A percentile compares a stretch with the other conserved stretches of the same genome.
Evolutionary conservation across 2,329 filamentous ascomycete genomes (phyloP).

Genomic region (Trichoderma atroviride): DNA sequence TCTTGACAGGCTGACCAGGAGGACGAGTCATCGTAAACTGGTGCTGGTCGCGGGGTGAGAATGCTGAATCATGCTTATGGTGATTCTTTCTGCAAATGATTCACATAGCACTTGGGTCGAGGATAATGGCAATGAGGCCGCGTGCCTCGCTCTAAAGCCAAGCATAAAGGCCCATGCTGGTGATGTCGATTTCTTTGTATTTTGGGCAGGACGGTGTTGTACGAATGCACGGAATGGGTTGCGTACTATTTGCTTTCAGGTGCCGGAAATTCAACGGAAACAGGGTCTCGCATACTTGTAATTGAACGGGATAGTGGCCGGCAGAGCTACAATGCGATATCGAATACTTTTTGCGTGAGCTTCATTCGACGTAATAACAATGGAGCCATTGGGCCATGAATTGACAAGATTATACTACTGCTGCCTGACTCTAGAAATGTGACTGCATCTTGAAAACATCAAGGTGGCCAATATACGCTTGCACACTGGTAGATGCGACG

Average conservation of each 20-base stretch:
- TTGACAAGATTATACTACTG: constrained; percentile 14
- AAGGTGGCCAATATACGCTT: neutral
- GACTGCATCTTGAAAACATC: neutral
- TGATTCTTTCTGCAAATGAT: constrained; percentile 21
- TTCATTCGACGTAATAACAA: constrained; percentile 22
- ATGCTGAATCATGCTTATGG: constrained; percentile 12
- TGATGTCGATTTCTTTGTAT: constrained; percentile 39
- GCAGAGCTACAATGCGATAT: constrained; percentile 32
- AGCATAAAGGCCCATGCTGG: constrained; percentile 24
- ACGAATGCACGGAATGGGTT: constrained; percentile 47
- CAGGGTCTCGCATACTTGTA: constrained; percentile 39
- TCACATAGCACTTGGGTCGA: constrained; percentile 13
- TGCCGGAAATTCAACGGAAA: constrained; percentile 40
- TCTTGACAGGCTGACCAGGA: constrained; percentile 30
- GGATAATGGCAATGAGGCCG: constrained; percentile 9
- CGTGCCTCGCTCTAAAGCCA: neutral
- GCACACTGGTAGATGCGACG: too few species aligned
- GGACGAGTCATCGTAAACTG: constrained; percentile 33
- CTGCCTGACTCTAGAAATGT: neutral
- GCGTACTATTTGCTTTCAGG: constrained; percentile 43
- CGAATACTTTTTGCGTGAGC: constrained; percentile 16
- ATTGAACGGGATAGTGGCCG: constrained; percentile 38
- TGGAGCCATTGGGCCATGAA: constrained; percentile 21
- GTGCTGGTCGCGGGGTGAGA: neutral
- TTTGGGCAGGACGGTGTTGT: constrained; percentile 47